Conservation (phyloP, 352 stramenopile genomes). For the Globisporangium nagaii region DNA sequence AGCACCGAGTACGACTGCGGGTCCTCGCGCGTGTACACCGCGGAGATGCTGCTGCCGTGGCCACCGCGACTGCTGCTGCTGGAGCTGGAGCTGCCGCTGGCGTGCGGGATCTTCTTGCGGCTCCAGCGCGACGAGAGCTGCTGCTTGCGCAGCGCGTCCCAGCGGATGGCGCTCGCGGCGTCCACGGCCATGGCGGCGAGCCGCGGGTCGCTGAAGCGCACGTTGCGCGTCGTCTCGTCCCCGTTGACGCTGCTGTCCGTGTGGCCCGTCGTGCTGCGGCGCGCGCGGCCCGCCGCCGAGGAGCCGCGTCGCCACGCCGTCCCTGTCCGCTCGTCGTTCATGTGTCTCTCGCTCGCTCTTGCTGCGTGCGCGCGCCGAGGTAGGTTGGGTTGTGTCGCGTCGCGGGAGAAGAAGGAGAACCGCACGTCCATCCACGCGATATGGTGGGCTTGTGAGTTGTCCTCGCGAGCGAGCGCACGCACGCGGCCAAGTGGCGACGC, state of each 20-base stretch:
- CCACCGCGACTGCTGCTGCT: too few relatives aligned
- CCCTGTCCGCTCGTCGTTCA: not conserved
- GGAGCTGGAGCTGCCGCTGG: too few relatives aligned
- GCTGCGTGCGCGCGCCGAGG: too few relatives aligned
- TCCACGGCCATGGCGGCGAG: constrained; percentile 24
- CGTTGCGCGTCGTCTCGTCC: not conserved
- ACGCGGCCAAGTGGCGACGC: too few relatives aligned
- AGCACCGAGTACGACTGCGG: constrained; percentile 10
- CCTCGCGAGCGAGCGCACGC: too few relatives aligned
- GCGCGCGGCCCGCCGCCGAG: not conserved
- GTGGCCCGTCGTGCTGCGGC: too few relatives aligned
- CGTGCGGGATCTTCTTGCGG: constrained; percentile 13
- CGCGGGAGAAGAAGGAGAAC: too few relatives aligned
- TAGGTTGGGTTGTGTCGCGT: too few relatives aligned
- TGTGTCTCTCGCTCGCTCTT: not conserved
- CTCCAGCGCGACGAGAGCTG: constrained; percentile 27
- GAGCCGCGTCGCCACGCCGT: not conserved
- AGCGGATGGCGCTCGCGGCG: constrained; percentile 22
- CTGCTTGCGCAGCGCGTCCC: constrained; percentile 21
- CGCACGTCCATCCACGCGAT: too few relatives aligned
- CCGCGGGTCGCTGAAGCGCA: constrained; percentile 27
- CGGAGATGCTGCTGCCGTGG: constrained; percentile 9
- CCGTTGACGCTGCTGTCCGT: not conserved
- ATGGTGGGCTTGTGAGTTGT: too few relatives aligned
- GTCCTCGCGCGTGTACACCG: constrained; percentile 11